Evolutionary conservation across 768 basidiomycete genomes (phyloP).

Genomic region (Flagelloscypha sp.): DNA sequence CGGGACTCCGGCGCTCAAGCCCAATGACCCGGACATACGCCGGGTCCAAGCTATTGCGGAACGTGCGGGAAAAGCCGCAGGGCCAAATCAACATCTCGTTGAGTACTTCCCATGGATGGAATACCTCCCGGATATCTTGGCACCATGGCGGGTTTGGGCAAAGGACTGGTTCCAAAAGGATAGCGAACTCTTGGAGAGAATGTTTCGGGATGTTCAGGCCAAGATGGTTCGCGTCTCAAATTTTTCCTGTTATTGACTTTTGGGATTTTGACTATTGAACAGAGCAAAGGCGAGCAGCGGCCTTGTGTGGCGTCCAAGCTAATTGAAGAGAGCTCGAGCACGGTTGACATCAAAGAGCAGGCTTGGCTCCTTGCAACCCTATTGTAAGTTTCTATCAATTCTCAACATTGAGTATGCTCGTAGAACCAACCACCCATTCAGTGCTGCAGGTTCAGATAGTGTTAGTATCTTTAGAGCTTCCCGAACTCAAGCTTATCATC

Average conservation of each 20-base stretch:
- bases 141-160: slow-evolving; percentile 16
- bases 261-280: too few relatives aligned
- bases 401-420: too few relatives aligned
- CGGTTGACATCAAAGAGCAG: too few relatives aligned
- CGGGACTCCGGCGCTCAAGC: slow-evolving; percentile 9
- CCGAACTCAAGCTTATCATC: too few relatives aligned
- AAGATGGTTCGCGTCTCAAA: too few relatives aligned
- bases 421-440: too few relatives aligned
- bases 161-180: slow-evolving; percentile 12
- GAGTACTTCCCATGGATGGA: slow-evolving; percentile 24
- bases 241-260: too few relatives aligned
- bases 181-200: slow-evolving; percentile 10
- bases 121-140: slow-evolving; percentile 17
- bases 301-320: slow-evolving; percentile 7
- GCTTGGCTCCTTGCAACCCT: too few relatives aligned
- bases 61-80: slow-evolving; percentile 18
- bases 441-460: too few relatives aligned
- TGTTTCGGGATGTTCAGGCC: slow-evolving; percentile 3
- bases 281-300: slow-evolving; percentile 7
- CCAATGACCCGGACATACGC: slow-evolving; percentile 8
- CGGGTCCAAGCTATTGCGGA: slow-evolving; percentile 8
- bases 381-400: too few relatives aligned
- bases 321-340: too few relatives aligned
- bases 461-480: too few relatives aligned
- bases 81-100: slow-evolving; percentile 23